Evolutionary conservation across 1,139 yeast genomes (phyloP).

Genomic region (Hyphopichia pseudoburtonii): DNA sequence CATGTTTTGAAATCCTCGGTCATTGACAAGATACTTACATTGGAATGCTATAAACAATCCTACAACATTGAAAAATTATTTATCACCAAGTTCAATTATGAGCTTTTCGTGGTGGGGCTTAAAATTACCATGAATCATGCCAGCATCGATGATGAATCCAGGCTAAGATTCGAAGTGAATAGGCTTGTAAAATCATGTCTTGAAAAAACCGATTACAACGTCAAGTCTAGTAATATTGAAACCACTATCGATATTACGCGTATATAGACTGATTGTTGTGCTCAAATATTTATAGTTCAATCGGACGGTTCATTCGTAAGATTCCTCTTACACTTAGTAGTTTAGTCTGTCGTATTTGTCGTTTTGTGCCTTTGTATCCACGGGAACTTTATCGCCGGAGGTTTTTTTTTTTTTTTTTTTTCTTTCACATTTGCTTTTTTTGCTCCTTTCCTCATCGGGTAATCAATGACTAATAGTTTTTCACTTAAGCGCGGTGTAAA

Average conservation of each 20-base stretch:
- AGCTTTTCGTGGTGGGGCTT: constrained; percentile 56
- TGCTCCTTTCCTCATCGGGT: background rate
- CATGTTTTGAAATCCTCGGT: constrained; percentile 34
- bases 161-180: constrained; percentile 53
- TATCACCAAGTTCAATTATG: constrained; percentile 62
- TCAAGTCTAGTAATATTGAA: constrained; percentile 43
- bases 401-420: no score
- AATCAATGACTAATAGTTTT: constrained; percentile 1
- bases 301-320: no score
- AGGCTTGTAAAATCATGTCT: constrained; percentile 42
- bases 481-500: constrained; percentile 6
- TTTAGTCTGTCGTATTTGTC: no score
- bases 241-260: constrained; percentile 64
- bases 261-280: no score
- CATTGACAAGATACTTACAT: constrained; percentile 34
- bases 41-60: constrained; percentile 51
- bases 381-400: background rate
- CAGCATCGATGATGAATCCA: constrained; percentile 64
- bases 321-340: no score
- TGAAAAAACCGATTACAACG: constrained; percentile 19
- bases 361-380: background rate
- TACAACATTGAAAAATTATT: constrained; percentile 51
- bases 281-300: no score
- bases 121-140: constrained; percentile 64
- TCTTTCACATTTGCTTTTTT: no score